A percentile compares a stretch with the other conserved stretches of the same genome.
These are phyloP conservation scores for Suillus subalutaceus DNA, from an alignment of 768 basidiomycete species.

Conservation along the genomic window DNA sequence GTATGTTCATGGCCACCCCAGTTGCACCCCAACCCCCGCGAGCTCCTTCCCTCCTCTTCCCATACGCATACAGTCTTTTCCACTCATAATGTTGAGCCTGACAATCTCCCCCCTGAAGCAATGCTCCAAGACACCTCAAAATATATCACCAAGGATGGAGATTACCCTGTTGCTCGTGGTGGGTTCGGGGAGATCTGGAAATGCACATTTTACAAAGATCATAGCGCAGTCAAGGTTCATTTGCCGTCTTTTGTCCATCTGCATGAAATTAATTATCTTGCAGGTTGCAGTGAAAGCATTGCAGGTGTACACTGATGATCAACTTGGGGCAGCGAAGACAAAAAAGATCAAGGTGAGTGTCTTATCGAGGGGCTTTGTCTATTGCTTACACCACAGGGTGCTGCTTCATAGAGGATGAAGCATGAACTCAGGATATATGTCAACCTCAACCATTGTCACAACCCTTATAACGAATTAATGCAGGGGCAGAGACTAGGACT, in stretches of 20 bases:
- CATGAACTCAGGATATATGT: too few relatives aligned
- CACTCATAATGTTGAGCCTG: neutral
- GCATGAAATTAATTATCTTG: too few relatives aligned
- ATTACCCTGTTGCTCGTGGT: slow-evolving; percentile 7
- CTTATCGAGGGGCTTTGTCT: too few relatives aligned
- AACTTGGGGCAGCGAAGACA: too few relatives aligned
- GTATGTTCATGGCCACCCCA: neutral
- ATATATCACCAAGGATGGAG: neutral
- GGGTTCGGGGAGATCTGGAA: slow-evolving; percentile 9
- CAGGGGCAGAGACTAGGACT: too few relatives aligned
- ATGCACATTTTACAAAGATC: neutral
- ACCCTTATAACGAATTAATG: too few relatives aligned
- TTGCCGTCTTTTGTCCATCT: neutral
- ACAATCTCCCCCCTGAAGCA: neutral
- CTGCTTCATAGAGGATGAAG: too few relatives aligned
- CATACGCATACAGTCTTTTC: neutral
- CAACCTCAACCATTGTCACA: too few relatives aligned
- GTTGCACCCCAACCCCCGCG: too few relatives aligned
- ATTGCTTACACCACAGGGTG: too few relatives aligned
- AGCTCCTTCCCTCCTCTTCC: neutral
- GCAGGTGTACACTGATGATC: too few relatives aligned
- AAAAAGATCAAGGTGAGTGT: neutral
- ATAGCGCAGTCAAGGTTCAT: neutral
- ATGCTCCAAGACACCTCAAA: neutral
- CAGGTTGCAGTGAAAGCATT: too few relatives aligned